A percentile compares a stretch with the other conserved stretches of the same genome.
Conservation (phyloP, 495 filamentous ascomycete species). For the Pyrenula massariospora region DNA sequence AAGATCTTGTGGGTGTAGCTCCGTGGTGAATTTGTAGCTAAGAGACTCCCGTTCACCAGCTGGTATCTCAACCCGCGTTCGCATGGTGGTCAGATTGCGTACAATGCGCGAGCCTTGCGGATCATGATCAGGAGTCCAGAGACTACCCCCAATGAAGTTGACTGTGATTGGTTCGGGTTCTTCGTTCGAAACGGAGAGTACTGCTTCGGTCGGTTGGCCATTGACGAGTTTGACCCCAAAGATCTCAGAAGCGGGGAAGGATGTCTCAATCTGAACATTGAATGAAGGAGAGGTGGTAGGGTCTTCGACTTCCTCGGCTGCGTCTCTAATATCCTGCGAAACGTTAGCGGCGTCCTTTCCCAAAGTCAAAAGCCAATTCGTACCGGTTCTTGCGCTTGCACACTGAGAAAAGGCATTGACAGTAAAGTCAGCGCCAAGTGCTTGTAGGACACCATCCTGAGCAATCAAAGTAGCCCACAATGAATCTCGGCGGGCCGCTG, state of each 20-base stretch:
- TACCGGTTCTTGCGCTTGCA: background rate
- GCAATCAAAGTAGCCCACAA: background rate
- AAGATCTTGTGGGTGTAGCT: slow-evolving; percentile 89
- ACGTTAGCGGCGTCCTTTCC: background rate
- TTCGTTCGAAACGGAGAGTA: slow-evolving; percentile 73
- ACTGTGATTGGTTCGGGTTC: slow-evolving; percentile 68
- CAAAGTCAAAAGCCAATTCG: background rate
- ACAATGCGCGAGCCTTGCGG: slow-evolving; percentile 45
- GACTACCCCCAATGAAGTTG: slow-evolving; percentile 63
- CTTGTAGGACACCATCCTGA: background rate
- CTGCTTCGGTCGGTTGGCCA: slow-evolving; percentile 70
- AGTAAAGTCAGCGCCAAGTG: background rate
- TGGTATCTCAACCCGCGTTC: slow-evolving; percentile 64
- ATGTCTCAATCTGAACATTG: slow-evolving; percentile 61
- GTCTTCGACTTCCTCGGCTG: slow-evolving; percentile 33
- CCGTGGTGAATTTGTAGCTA: slow-evolving; percentile 74
- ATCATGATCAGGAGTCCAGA: slow-evolving; percentile 47
- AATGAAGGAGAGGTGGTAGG: slow-evolving; percentile 43
- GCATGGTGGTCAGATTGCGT: slow-evolving; percentile 71
- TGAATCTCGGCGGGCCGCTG: background rate
- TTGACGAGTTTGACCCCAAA: slow-evolving; percentile 96
- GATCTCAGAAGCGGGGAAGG: slow-evolving; percentile 80
- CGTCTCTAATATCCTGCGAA: slow-evolving; percentile 16
- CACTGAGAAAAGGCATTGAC: background rate
- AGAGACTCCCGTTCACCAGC: slow-evolving; percentile 65